A percentile compares a stretch with the other conserved stretches of the same genome.
Evolutionary conservation across 169 alveolate species (phyloP).

Genomic region (Ichthyophthirius multifiliis): DNA sequence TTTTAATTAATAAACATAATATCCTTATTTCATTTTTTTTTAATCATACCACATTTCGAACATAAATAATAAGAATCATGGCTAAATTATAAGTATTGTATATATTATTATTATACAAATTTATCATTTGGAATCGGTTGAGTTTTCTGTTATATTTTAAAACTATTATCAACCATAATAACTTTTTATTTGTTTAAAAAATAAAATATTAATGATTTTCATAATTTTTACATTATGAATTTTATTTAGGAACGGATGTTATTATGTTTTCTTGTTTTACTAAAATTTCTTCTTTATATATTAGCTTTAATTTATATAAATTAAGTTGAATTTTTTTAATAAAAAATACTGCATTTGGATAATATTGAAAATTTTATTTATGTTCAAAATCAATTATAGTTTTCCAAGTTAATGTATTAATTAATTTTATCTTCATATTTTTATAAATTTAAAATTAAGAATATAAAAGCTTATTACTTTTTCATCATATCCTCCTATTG

Average conservation of each 20-base stretch:
- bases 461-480: not conserved
- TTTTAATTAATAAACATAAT: not conserved
- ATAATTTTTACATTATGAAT: not conserved
- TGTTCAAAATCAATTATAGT: constrained; percentile 58
- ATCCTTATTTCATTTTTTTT: not conserved
- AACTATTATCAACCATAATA: not conserved
- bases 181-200: not conserved
- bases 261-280: no score
- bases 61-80: constrained; percentile 57
- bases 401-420: constrained; percentile 56
- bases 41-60: constrained; percentile 47
- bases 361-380: constrained; percentile 19
- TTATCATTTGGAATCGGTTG: not conserved
- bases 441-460: not conserved
- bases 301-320: no score
- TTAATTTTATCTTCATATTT: constrained; percentile 39
- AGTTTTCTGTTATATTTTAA: no score
- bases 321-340: no score
- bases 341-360: not conserved
- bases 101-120: constrained; percentile 45
- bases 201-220: no score
- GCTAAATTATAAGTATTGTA: constrained; percentile 53
- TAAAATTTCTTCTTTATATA: no score
- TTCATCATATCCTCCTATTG: not conserved
- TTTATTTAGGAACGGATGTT: no score